A percentile compares a stretch with the other conserved stretches of the same genome.
Evolutionary conservation across 2,329 filamentous ascomycete species (phyloP).

Genomic region (Ophioceras dolichostomum): DNA sequence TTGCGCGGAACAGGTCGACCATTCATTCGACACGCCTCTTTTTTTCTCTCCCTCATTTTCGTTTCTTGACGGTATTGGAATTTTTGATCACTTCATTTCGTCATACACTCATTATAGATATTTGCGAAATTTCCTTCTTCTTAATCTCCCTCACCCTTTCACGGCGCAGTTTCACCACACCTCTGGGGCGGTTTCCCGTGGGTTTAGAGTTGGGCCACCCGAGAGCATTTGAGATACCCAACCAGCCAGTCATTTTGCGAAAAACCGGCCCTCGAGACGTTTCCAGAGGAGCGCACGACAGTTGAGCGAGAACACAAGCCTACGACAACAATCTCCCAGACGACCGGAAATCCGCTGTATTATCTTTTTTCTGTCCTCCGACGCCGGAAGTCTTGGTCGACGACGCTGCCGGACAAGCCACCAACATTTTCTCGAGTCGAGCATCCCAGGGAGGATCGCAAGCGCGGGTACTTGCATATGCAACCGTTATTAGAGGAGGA

Average conservation of each 20-base stretch:
- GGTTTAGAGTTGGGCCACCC: slow-evolving; percentile 8
- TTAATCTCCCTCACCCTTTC: slow-evolving; percentile 5
- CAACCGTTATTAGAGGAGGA: slow-evolving; percentile 6
- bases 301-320: too few relatives aligned
- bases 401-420: not conserved
- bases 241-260: slow-evolving; percentile 3
- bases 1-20: too few relatives aligned
- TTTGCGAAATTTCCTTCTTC: slow-evolving; percentile 3
- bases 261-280: not conserved
- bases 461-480: slow-evolving; percentile 12
- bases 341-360: too few relatives aligned
- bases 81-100: too few relatives aligned
- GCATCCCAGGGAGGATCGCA: not conserved
- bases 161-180: slow-evolving; percentile 11
- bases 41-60: too few relatives aligned
- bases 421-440: not conserved
- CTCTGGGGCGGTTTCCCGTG: too few relatives aligned
- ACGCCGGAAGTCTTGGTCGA: not conserved
- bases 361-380: too few relatives aligned
- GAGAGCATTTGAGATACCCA: slow-evolving; percentile 8
- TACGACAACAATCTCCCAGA: too few relatives aligned
- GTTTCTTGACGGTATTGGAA: too few relatives aligned
- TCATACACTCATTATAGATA: too few relatives aligned
- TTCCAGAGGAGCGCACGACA: not conserved
- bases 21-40: too few relatives aligned